Conservation (phyloP, 2,329 filamentous ascomycete species). For the Orbilia brochopaga region DNA sequence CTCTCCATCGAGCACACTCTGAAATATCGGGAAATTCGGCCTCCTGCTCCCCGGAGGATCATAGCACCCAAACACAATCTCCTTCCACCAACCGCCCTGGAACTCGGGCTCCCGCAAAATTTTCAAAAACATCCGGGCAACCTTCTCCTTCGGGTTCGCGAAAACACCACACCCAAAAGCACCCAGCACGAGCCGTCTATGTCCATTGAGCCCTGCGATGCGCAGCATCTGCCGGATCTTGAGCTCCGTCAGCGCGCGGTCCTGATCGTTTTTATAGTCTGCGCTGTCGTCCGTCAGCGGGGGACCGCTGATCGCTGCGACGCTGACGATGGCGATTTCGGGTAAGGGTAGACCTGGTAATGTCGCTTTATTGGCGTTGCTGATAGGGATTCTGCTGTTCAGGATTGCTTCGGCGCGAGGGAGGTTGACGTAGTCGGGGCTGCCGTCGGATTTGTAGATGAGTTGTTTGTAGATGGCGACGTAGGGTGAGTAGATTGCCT, state of each 20-base stretch:
- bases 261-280: constrained; percentile 56
- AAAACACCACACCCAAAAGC: constrained; percentile 74
- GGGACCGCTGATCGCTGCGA: constrained; percentile 65
- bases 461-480: constrained; percentile 66
- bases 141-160: constrained; percentile 66
- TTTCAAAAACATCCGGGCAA: constrained; percentile 69
- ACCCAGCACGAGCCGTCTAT: constrained; percentile 69
- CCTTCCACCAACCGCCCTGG: constrained; percentile 68
- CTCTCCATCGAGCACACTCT: constrained; percentile 50
- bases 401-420: constrained; percentile 50
- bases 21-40: constrained; percentile 57
- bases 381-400: background rate
- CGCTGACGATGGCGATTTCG: constrained; percentile 66
- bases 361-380: constrained; percentile 40
- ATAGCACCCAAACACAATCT: constrained; percentile 67
- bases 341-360: constrained; percentile 58
- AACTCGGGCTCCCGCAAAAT: constrained; percentile 69
- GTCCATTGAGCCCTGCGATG: constrained; percentile 65
- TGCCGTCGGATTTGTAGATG: constrained; percentile 11
- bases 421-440: constrained; percentile 53
- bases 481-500: constrained; percentile 67
- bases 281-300: constrained; percentile 50
- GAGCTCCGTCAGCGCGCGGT: constrained; percentile 65
- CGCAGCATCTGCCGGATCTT: constrained; percentile 70
- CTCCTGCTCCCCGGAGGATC: constrained; percentile 57